Conservation (phyloP, 768 basidiomycete genomes). For the Cubamyces sp. region DNA sequence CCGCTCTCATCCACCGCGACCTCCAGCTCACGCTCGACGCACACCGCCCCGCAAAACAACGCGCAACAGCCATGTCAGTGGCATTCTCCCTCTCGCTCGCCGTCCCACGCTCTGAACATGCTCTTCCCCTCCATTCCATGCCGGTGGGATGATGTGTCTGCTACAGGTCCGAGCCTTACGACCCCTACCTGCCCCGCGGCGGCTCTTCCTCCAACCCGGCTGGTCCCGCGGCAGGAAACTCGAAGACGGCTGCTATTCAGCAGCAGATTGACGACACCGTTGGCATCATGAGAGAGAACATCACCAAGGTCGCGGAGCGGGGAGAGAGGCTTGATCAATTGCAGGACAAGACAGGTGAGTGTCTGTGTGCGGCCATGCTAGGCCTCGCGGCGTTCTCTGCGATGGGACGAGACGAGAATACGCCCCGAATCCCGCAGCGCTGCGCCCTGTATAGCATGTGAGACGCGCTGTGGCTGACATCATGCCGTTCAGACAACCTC, state of each 20-base stretch:
- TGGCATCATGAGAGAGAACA: slow-evolving; percentile 97
- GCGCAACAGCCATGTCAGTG: slow-evolving; percentile 29
- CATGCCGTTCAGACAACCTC: slow-evolving; percentile 71
- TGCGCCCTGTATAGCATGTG: slow-evolving; percentile 9
- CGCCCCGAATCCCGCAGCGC: neutral
- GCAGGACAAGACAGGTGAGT: slow-evolving; percentile 97
- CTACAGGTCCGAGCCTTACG: slow-evolving; percentile 94
- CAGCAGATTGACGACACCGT: slow-evolving; percentile 98
- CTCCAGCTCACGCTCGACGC: slow-evolving; percentile 10
- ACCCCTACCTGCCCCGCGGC: slow-evolving; percentile 94
- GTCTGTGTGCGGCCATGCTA: neutral
- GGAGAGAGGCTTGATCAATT: slow-evolving; percentile 92
- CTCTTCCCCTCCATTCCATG: neutral
- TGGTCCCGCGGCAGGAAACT: slow-evolving; percentile 58
- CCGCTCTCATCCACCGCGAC: neutral
- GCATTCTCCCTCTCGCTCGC: slow-evolving; percentile 17
- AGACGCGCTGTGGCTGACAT: slow-evolving; percentile 8
- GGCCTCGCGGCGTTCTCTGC: no score
- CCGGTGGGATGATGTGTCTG: slow-evolving; percentile 7
- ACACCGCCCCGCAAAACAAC: slow-evolving; percentile 4
- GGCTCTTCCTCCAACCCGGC: slow-evolving; percentile 61
- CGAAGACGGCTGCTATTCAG: slow-evolving; percentile 95
- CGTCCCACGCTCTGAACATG: slow-evolving; percentile 15
- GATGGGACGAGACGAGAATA: no score
- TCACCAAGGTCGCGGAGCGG: slow-evolving; percentile 92